Percentiles rank a stretch among this genome's conserved stretches.
These are phyloP conservation scores for Fraxinus floribunda DNA, from an alignment of 305 asterid genomes.

Conservation along the genomic window DNA sequence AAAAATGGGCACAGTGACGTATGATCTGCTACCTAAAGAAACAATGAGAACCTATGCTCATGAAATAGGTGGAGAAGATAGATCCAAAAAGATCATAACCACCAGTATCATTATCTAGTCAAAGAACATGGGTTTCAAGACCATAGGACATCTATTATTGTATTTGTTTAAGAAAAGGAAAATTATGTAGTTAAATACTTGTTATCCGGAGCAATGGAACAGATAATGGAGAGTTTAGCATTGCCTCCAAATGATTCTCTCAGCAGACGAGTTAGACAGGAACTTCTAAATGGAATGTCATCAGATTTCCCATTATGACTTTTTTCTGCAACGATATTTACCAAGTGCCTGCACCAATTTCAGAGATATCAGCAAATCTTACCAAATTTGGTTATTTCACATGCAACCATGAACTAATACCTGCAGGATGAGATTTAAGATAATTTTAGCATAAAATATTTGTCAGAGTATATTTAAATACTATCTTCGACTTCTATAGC, in stretches of 20 bases:
- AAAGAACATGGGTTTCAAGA: background rate
- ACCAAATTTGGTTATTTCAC: background rate
- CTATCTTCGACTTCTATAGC: background rate
- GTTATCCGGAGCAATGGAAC: constrained; percentile 62
- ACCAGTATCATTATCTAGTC: background rate
- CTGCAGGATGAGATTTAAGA: background rate
- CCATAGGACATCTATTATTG: background rate
- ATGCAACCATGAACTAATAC: background rate
- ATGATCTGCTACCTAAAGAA: background rate
- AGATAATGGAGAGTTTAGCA: constrained; percentile 73
- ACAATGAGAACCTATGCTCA: background rate
- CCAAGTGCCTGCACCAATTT: constrained; percentile 61
- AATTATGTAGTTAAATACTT: constrained; percentile 40
- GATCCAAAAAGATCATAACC: background rate
- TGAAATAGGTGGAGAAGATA: background rate
- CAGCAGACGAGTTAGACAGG: constrained; percentile 72
- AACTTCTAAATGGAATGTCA: constrained; percentile 49
- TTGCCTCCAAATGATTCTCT: constrained; percentile 87
- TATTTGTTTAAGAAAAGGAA: background rate
- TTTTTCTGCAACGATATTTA: constrained; percentile 54
- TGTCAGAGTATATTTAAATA: background rate
- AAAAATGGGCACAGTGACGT: background rate
- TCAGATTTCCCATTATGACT: constrained; percentile 40
- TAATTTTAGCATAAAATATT: background rate
- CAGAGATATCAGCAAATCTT: constrained; percentile 2